Conservation (phyloP, 179 eudicot genomes). For the Silene coronaria region DNA sequence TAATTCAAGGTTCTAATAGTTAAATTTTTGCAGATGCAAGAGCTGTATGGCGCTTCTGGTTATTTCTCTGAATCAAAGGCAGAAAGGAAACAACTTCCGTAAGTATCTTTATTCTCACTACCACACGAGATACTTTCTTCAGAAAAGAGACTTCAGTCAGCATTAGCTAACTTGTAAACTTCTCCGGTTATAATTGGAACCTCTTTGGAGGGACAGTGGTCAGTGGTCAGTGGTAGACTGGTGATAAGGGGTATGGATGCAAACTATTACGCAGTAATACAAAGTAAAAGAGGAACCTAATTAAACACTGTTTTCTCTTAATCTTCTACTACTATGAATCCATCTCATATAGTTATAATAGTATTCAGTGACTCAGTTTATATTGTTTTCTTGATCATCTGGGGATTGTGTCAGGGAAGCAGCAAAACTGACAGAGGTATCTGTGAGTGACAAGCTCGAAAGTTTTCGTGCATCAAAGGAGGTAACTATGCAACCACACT, state of each 20-base stretch:
- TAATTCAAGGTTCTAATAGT: slow-evolving; percentile 9
- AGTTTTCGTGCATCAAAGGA: slow-evolving; percentile 89
- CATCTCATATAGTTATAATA: not conserved
- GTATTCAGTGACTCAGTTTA: not conserved
- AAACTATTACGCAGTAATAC: not conserved
- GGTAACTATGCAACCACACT: slow-evolving; percentile 36
- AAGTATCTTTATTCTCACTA: slow-evolving; percentile 28
- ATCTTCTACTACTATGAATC: not conserved
- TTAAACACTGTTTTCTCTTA: not conserved
- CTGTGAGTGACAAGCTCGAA: slow-evolving; percentile 94
- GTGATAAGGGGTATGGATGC: not conserved
- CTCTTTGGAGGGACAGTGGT: not conserved
- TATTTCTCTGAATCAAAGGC: slow-evolving; percentile 62
- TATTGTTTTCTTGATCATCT: slow-evolving; percentile 3
- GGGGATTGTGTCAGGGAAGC: slow-evolving; percentile 45
- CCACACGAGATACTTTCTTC: not conserved
- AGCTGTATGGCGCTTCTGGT: slow-evolving; percentile 86
- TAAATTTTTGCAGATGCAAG: slow-evolving; percentile 67
- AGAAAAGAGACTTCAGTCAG: not conserved
- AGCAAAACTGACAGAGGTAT: slow-evolving; percentile 69
- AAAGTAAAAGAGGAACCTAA: not conserved
- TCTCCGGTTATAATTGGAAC: not conserved
- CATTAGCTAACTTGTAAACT: not conserved
- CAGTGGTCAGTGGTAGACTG: too few species aligned
- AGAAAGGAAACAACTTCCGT: slow-evolving; percentile 47